Percentiles rank a stretch among this genome's conserved stretches.
These are phyloP conservation scores for Mycena chlorophos DNA, from an alignment of 768 basidiomycete species.

Conservation along the genomic window DNA sequence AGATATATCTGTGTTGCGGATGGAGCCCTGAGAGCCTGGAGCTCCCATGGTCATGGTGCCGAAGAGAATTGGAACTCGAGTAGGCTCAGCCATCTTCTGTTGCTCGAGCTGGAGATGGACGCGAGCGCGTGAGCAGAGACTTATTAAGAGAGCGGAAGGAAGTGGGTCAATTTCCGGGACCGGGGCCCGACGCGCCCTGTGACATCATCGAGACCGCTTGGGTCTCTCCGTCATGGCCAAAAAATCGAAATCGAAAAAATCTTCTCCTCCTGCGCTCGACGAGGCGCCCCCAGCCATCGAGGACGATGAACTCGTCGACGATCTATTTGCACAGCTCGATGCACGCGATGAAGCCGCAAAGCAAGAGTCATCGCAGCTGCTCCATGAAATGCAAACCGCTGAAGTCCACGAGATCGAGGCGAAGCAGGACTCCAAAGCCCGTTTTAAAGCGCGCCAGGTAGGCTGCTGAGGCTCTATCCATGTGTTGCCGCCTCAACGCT, in stretches of 20 bases:
- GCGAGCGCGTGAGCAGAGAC: background rate
- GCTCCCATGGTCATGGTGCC: conserved; percentile 23
- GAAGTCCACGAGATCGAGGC: conserved; percentile 29
- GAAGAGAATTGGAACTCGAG: conserved; percentile 35
- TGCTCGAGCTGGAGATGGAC: background rate
- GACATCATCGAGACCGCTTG: conserved; percentile 4
- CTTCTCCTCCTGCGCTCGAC: conserved; percentile 31
- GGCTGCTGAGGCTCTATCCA: background rate
- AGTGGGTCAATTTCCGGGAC: background rate
- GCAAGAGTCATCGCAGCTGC: conserved; percentile 47
- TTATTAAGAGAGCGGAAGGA: conserved; percentile 1
- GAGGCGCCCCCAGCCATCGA: conserved; percentile 35
- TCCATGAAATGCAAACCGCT: conserved; percentile 48
- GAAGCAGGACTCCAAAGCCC: conserved; percentile 60
- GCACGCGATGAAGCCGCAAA: conserved; percentile 53
- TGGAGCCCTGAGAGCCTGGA: background rate
- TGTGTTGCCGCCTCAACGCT: background rate
- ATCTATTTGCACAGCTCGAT: conserved; percentile 77
- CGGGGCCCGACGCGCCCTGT: background rate
- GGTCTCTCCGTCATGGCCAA: conserved; percentile 46
- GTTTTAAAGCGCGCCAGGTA: conserved; percentile 75
- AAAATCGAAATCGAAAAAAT: conserved; percentile 57
- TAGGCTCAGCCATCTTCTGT: background rate
- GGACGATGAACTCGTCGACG: conserved; percentile 68
- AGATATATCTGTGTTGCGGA: conserved; percentile 9